phyloP scores from a whole-genome alignment of 345 rosid species.

The Corchorus capsularis region DNA sequence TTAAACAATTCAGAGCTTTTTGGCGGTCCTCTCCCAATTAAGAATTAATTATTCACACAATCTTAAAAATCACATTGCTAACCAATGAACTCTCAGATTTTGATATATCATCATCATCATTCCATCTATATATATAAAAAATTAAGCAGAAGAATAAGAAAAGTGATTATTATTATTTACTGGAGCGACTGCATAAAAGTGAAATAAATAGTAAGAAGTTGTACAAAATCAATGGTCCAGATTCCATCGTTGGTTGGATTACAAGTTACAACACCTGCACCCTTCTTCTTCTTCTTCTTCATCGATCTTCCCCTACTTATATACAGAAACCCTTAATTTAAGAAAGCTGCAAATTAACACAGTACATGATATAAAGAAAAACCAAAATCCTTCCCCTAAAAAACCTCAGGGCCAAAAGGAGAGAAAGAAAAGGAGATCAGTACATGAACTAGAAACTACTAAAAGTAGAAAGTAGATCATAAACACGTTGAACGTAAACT shows the following conservation, averaged over 20 bases:
- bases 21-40: not conserved
- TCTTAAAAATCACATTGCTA: not conserved
- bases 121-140: not conserved
- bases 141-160: not conserved
- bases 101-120: not conserved
- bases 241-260: slow-evolving; percentile 7
- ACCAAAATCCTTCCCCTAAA: not conserved
- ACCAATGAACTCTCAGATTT: slow-evolving; percentile 9
- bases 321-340: not conserved
- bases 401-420: not conserved
- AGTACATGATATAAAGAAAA: too few relatives aligned
- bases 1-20: not conserved
- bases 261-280: not conserved
- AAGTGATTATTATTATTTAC: too few relatives aligned
- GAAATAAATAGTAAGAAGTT: too few relatives aligned
- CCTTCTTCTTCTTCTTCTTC: not conserved
- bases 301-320: not conserved
- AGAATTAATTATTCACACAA: not conserved
- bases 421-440: not conserved
- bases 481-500: not conserved
- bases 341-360: not conserved
- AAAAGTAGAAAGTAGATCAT: not conserved
- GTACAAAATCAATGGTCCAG: slow-evolving; percentile 11
- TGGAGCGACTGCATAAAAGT: too few relatives aligned
- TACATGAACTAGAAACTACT: not conserved